phyloP scores from a whole-genome alignment of 225 moss, liverwort and hornwort genomes.

The Ulota crispa region DNA sequence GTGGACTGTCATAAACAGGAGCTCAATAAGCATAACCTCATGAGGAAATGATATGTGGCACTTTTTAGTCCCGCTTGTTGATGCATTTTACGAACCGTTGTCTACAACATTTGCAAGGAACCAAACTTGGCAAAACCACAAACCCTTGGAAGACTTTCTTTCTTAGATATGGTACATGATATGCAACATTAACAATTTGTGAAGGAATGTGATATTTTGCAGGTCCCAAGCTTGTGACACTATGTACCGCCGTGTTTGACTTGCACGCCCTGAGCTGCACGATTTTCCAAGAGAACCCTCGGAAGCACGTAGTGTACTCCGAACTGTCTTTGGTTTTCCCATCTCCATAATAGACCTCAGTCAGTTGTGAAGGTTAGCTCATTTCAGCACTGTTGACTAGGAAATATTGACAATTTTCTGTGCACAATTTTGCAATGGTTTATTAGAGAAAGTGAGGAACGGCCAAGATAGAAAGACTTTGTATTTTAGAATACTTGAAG shows the following conservation, averaged over 20 bases:
- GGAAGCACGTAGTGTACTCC: slow-evolving; percentile 31
- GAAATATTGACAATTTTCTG: background rate
- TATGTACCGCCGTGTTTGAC: slow-evolving; percentile 63
- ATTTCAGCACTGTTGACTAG: background rate
- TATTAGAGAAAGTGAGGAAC: background rate
- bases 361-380: background rate
- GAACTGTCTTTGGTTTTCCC: slow-evolving; percentile 31
- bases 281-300: slow-evolving; percentile 52
- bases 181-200: background rate
- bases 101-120: too few relatives aligned
- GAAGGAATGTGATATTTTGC: slow-evolving; percentile 8
- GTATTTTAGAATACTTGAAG: background rate
- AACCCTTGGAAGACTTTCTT: too few relatives aligned
- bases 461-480: background rate
- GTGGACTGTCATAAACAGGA: too few relatives aligned
- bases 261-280: slow-evolving; percentile 46
- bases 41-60: too few relatives aligned
- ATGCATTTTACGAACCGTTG: too few relatives aligned
- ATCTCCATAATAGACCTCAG: background rate
- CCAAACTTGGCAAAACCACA: too few relatives aligned
- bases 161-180: background rate
- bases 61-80: too few relatives aligned
- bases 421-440: background rate
- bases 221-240: slow-evolving; percentile 65
- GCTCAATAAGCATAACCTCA: too few relatives aligned